Conservation (phyloP, 257 asterid genomes). For the Solanum gandarillasii region DNA sequence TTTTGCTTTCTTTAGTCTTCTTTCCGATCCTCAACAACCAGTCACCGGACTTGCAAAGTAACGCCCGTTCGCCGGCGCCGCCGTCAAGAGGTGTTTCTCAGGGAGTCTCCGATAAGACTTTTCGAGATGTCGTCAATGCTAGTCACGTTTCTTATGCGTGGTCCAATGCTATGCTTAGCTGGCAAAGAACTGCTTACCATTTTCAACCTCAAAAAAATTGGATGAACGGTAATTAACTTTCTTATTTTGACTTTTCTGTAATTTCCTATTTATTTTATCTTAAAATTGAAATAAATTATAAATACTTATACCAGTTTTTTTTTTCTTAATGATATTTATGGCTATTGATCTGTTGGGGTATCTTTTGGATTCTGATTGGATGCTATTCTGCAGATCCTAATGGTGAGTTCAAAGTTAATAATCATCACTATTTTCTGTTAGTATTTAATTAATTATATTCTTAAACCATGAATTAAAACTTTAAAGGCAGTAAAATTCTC, state of each 20-base stretch:
- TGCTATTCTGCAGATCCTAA: slow-evolving; percentile 59
- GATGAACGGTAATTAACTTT: slow-evolving; percentile 53
- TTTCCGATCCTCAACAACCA: slow-evolving; percentile 11
- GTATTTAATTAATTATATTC: not conserved
- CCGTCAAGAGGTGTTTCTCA: slow-evolving; percentile 51
- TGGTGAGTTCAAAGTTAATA: slow-evolving; percentile 33
- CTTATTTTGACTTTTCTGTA: not conserved
- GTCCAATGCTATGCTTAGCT: slow-evolving; percentile 63
- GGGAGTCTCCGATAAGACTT: slow-evolving; percentile 80
- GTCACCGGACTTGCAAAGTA: not conserved
- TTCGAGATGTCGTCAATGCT: slow-evolving; percentile 24
- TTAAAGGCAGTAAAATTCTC: not conserved
- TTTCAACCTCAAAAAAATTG: slow-evolving; percentile 72
- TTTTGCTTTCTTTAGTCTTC: slow-evolving; percentile 16
- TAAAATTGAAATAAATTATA: not conserved
- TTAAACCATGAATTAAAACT: not conserved
- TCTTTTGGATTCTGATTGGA: slow-evolving; percentile 8
- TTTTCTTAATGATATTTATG: slow-evolving; percentile 1
- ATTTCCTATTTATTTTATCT: not conserved
- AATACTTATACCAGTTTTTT: not conserved
- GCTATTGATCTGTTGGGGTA: slow-evolving; percentile 6
- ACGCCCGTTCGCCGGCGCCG: slow-evolving; percentile 1
- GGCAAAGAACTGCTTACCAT: slow-evolving; percentile 78
- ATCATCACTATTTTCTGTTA: not conserved
- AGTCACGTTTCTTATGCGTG: slow-evolving; percentile 27